Evolutionary conservation across 2,329 filamentous ascomycete genomes (phyloP), one percentile per base, ranked within the genome.

Genomic region (Stagonosporopsis cucurbitacearum): DNA sequence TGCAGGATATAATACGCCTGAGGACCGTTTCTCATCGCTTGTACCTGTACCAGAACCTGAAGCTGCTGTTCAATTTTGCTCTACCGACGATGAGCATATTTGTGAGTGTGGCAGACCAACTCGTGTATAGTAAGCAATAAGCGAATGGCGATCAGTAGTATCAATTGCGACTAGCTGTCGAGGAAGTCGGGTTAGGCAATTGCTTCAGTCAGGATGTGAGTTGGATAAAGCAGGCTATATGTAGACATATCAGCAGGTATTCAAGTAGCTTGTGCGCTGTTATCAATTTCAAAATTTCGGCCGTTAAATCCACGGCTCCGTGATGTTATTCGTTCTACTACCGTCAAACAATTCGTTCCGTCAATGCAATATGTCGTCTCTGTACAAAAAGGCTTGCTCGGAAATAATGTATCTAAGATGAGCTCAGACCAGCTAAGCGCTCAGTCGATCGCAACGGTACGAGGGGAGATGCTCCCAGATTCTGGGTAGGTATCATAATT

Each of bases 351-450:
- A 30, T 41, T 26, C 48, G 33, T 33, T 41, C 49, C 54, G 40
- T 57, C 44, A 49, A 57, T 53, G 48, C 44, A 57, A 57, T 51
- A 36, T 57, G 39, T 57, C 49, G 39, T 57, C 39, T 49, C 56
- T 52, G 49, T 47, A 44, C 49, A 59, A 53, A 53, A 36, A 52
- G 54, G 57, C 48, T 58, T 58, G 57, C 59, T 54, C 52, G 56
- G 53, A 53, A 49, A 56, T 56, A 49, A 58, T 62, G 42, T 55
- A 51, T 57, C 48, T 57, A 57, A 45, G 44, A 43, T 64, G 58
- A 67, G 65, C 63, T 63, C 59, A 68, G 64, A 60, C 63, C 58
- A 64, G 65, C 66, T 66, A 67, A 63, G 58, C 63, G 60, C 60
- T 63, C 59, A 66, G 54, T 62, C 61, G 39, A 58, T 48, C 49